Conservation (phyloP, 208 protist species). For the Zelonia costaricensis region DNA sequence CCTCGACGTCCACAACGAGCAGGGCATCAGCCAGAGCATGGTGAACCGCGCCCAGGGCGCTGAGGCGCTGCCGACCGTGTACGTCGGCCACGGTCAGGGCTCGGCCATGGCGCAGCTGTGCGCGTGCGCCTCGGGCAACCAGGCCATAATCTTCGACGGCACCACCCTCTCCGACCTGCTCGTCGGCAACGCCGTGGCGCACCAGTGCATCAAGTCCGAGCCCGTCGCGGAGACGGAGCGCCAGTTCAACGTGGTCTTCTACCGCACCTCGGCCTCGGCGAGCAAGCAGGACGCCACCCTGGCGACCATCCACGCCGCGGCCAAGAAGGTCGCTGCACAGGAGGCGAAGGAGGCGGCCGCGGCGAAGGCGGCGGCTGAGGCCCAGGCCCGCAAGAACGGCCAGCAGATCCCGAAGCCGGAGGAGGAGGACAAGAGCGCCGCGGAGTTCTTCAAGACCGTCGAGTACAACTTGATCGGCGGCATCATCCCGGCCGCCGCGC, state of each 20-base stretch:
- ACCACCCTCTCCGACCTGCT: slow-evolving; percentile 40
- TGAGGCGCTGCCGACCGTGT: slow-evolving; percentile 34
- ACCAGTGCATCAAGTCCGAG: slow-evolving; percentile 26
- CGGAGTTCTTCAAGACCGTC: slow-evolving; percentile 33
- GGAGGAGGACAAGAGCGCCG: slow-evolving; percentile 22
- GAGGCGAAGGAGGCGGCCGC: slow-evolving; percentile 10
- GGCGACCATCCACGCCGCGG: slow-evolving; percentile 1
- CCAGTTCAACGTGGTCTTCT: slow-evolving; percentile 36
- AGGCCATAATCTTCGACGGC: slow-evolving; percentile 47
- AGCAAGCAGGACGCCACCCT: slow-evolving; percentile 18
- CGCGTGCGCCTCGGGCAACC: slow-evolving; percentile 29
- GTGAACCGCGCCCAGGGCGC: slow-evolving; percentile 15
- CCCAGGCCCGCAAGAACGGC: slow-evolving; percentile 3
- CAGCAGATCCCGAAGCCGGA: slow-evolving; percentile 7
- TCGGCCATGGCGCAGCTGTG: slow-evolving; percentile 44
- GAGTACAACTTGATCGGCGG: slow-evolving; percentile 27
- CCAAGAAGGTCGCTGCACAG: slow-evolving; percentile 18
- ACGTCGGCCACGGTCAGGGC: slow-evolving; percentile 51
- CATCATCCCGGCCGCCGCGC: slow-evolving; percentile 25
- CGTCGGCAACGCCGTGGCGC: slow-evolving; percentile 30
- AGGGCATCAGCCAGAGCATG: slow-evolving; percentile 36
- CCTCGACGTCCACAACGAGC: slow-evolving; percentile 51
- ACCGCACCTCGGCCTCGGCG: slow-evolving; percentile 21
- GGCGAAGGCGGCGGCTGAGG: not conserved
- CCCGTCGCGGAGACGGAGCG: slow-evolving; percentile 10